Evolutionary conservation across 768 basidiomycete genomes (phyloP), one percentile per base, ranked within the genome.

Genomic region (Lepiota brunneoincarnata): DNA sequence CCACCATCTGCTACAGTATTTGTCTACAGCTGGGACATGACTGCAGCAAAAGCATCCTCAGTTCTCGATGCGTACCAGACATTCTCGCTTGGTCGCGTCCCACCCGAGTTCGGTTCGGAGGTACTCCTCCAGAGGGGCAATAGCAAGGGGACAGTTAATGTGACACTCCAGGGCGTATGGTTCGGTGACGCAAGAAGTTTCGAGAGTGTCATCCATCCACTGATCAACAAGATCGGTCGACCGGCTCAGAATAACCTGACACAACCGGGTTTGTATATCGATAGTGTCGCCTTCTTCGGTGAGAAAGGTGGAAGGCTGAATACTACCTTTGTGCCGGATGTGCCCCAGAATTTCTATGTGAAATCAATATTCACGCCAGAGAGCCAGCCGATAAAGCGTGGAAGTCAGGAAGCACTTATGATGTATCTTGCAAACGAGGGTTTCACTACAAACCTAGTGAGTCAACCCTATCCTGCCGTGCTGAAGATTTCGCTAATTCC

Each of bases 1-100:
- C 76, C 76, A 6, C 49, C 69, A 1, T 72, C 73, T 0, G 70
- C 68, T 6, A 75, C 70, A 2, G 67, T 75, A 3, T 76, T 73
- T 57, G 55, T 63, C 24, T 75, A 74, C 51, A 61, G 61, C 37
- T 77, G 74, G 74, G 61, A 71, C 28, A 59, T 73, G 41, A 62
- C 65, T 28, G 66, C 69, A 11, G 48, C 58, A 1, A 58, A 60
- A 0, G 76, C 76, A 2, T 67, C 71, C 1, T 56, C 59, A 11
- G 69, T 69, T 0, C 62, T 75, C 9, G 54, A 62, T 11, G 59
- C 64, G 1, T 75, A 71, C 61, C 75, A 78, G 58, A 51, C 56
- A 2, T 76, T 71, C 49, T 64, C 67, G 7, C 52, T 54, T 6
- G 59, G 70, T 28, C 61, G 66, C 51, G 65, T 74, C 46, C 69